Evolutionary conservation across 2,329 filamentous ascomycete genomes (phyloP), one percentile per base, ranked within the genome.

Genomic region (Celoporthe dispersa): DNA sequence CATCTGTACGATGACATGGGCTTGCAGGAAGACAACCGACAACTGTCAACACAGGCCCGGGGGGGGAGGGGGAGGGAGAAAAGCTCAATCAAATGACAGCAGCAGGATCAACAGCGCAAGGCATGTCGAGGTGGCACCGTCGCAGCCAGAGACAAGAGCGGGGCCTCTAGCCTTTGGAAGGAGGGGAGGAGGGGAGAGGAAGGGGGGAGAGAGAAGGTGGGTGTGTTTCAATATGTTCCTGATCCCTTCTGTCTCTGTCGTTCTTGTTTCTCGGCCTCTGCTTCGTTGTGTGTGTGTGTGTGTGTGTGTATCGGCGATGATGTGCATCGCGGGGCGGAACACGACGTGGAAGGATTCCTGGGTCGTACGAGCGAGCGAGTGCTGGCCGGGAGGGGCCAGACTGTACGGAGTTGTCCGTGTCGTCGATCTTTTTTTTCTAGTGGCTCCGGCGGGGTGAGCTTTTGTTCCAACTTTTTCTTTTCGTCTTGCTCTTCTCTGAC

Each of bases 151-250:
- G 41, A 48, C 61, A 41, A 57, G 53, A 53, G 19, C 16, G 48
- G 11, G 48, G 25, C 39, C 39, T 39, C 39, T 16, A 14, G 3
- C 12, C 39, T 14, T 41, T 41, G 2, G 39, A 12, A 41, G 39
- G 12, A 1, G 16, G 39, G 4, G 12, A 14, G 53, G 28, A 7
- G 4, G 2, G 9, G n/a, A 9, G 9, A 12, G 53, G 33, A 11
- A 9, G 60, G 9, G 33, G 1, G 25, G 28, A 14, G 25, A 16
- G 8, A 12, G n/a, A 16, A 16, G 53, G 7, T 16, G 60, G n/a
- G 9, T 5, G 12, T n/a, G 61, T 51, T 64, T 64, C 61, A 39
- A 51, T 33, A 33, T 64, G 61, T 64, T 48, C 22, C 61, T 33
- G 37, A 35, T 60, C 33, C 57, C n/a, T 22, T 48, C 22, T 48